Evolutionary conservation across 78 protist species (phyloP), one percentile per base, ranked within the genome.

Genomic region (Polysphondylium violaceum): DNA sequence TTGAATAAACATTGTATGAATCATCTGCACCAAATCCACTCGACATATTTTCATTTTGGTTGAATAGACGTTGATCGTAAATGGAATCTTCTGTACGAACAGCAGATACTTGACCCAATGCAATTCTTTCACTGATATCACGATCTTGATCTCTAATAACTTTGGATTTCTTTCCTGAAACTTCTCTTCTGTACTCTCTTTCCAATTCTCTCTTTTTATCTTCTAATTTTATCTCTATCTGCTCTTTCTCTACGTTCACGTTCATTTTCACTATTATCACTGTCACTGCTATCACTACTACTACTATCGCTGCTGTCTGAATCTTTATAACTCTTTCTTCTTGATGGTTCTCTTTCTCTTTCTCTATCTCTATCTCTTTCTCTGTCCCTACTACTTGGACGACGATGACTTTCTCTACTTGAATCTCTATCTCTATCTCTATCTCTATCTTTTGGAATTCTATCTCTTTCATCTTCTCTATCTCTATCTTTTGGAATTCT

Each of bases 31-130:
- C 96, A 58, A 87, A 93, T 12, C 96, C 96, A 51, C 74, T 29
- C 2, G 61, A 35, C 53, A 93, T 59, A 2, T 17, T 36, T 36
- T 86, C 92, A 21, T 69, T 50, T 72, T 93, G 98, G 77, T 96
- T 96, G 89, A 97, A 97, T 51, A 98, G 93, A 6, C 99, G 94
- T 78, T 91, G 96, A 64, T 98, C 99, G 60, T 88, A 97, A 56
- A 94, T n/a, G 29, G 71, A 35, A 16, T 95, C 99, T 50, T 47
- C 92, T 44, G 67, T 64, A n/a, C 89, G 27, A n/a, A n/a, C 29
- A 23, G 83, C 86, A 16, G 25, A 12, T 7, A 65, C 71, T 33
- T 74, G 95, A 5, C 98, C 98, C 17, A 98, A 88, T 16, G 98
- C 99, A 71, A 97, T 90, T 56, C 77, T 47, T 86, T 98, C 99